Conservation (phyloP, 768 basidiomycete genomes). For the Chalciporus chontae region DNA sequence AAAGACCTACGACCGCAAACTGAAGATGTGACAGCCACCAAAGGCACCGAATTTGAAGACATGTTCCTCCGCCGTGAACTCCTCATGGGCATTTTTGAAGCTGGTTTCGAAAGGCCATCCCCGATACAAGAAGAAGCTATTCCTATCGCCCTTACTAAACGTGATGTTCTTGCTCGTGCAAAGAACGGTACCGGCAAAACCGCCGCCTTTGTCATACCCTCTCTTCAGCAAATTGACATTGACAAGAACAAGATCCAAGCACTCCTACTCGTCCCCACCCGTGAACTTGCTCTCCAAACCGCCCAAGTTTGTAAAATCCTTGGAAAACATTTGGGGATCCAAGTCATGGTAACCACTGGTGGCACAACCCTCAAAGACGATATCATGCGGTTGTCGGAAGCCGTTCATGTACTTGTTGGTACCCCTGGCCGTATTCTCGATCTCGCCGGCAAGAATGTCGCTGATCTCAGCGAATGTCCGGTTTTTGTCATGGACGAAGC, state of each 20-base stretch:
- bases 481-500: constrained; percentile 99
- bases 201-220: constrained; percentile 97
- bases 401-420: constrained; percentile 94
- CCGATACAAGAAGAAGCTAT: constrained; percentile 99
- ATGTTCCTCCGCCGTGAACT: constrained; percentile 90
- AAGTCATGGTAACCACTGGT: constrained; percentile 99
- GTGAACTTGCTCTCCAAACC: constrained; percentile 96
- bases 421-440: constrained; percentile 97
- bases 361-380: constrained; percentile 98
- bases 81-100: constrained; percentile 99
- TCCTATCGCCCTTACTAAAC: constrained; percentile 87
- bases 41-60: constrained; percentile 95
- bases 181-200: constrained; percentile 99
- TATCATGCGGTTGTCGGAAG: constrained; percentile 85
- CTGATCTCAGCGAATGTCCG: constrained; percentile 90
- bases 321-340: constrained; percentile 90
- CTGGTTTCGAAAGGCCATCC: constrained; percentile 93
- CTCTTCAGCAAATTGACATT: constrained; percentile 89
- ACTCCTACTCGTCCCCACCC: constrained; percentile 95
- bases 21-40: constrained; percentile 92
- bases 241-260: constrained; percentile 88
- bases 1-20: constrained; percentile 95
- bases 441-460: constrained; percentile 87
- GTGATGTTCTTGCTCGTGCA: constrained; percentile 92
- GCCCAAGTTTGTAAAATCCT: constrained; percentile 98